These are phyloP conservation scores for Sclerotinia glacialis DNA, from an alignment of 2,329 filamentous ascomycete species.

Conservation along the genomic window DNA sequence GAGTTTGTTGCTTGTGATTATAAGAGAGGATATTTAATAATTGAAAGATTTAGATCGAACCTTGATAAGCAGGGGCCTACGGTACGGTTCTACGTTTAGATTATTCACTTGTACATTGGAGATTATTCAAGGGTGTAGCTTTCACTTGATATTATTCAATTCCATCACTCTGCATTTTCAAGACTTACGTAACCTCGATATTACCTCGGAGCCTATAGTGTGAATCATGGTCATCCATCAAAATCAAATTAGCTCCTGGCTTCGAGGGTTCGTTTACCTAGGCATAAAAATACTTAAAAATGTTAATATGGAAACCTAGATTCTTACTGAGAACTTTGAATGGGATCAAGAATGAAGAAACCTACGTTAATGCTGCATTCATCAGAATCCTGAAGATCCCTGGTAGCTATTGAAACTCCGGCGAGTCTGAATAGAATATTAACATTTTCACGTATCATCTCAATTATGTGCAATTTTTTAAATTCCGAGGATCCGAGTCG, in stretches of 20 bases:
- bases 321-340: too few species aligned
- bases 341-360: too few species aligned
- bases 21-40: background rate
- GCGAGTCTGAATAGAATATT: background rate
- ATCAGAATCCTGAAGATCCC: accelerated
- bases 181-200: background rate
- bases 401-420: background rate
- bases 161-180: too few species aligned
- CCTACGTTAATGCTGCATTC: background rate
- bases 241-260: too few species aligned
- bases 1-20: background rate
- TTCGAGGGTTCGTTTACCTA: too few species aligned
- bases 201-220: background rate
- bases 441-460: background rate
- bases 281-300: too few species aligned
- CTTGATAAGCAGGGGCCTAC: too few species aligned
- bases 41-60: background rate
- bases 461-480: background rate
- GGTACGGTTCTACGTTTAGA: too few species aligned
- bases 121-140: background rate
- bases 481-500: background rate
- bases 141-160: background rate
- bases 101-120: background rate
- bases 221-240: background rate
- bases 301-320: too few species aligned